Evolutionary conservation across 2,329 filamentous ascomycete species (phyloP).

Genomic region (Calonectria honghensis): DNA sequence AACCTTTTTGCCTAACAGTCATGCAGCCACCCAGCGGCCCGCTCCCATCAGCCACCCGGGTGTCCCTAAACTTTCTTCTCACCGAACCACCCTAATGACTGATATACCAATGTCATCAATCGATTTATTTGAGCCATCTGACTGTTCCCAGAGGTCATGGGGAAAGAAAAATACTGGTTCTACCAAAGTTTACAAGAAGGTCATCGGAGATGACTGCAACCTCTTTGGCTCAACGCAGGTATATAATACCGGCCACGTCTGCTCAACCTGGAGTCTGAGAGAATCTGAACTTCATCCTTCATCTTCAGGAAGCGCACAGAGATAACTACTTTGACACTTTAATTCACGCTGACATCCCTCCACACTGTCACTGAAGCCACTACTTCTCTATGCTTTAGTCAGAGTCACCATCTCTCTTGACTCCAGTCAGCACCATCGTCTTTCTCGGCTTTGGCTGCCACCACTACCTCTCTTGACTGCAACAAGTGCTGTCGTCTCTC

Average conservation of each 20-base stretch:
- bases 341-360: background rate
- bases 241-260: background rate
- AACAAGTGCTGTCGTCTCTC: no score
- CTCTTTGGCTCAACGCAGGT: background rate
- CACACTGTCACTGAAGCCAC: background rate
- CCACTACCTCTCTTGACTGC: background rate
- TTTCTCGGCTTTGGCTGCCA: background rate
- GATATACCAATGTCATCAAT: background rate
- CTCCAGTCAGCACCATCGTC: background rate
- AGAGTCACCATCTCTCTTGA: background rate
- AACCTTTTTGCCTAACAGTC: no score
- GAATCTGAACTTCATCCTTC: background rate
- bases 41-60: background rate
- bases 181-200: background rate
- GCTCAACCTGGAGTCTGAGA: background rate
- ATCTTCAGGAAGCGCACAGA: background rate
- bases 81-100: background rate
- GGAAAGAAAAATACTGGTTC: background rate
- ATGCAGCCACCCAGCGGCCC: background rate
- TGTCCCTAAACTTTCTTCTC: background rate
- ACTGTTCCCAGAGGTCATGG: background rate
- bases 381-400: background rate
- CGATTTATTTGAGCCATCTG: background rate
- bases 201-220: background rate
- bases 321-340: background rate